Evolutionary conservation across 179 eudicot species (phyloP).

Genomic region (Beta macrorhiza): DNA sequence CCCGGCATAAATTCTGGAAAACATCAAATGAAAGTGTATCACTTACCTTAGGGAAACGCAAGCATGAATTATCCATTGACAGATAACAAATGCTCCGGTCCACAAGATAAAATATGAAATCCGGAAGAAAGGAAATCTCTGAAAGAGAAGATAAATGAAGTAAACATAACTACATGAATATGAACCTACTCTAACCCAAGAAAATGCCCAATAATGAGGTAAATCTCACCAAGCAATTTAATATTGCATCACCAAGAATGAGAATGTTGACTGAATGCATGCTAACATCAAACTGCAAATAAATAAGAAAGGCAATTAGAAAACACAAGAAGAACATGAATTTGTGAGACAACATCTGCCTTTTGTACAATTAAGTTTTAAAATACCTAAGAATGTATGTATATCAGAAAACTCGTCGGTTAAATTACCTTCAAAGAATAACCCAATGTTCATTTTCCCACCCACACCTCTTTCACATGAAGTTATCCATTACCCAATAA

Average conservation of each 20-base stretch:
- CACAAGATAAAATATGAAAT: constrained; percentile 62
- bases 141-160: constrained; percentile 25
- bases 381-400: background rate
- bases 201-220: background rate
- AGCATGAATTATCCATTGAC: constrained; percentile 86
- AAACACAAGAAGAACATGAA: background rate
- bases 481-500: background rate
- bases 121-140: constrained; percentile 85
- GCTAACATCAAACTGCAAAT: constrained; percentile 37
- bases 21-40: background rate
- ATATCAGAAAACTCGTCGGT: background rate
- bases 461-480: background rate
- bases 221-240: constrained; percentile 68
- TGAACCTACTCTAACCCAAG: background rate
- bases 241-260: constrained; percentile 61
- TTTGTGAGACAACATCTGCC: background rate
- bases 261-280: constrained; percentile 74
- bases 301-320: background rate
- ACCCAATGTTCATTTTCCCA: background rate
- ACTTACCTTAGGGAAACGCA: constrained; percentile 55
- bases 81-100: constrained; percentile 61
- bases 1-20: background rate
- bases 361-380: background rate
- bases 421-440: background rate
- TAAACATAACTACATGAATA: background rate